Base-by-base conservation (phyloP, 495 filamentous ascomycete species). In the Trichocladium antarcticum region DNA sequence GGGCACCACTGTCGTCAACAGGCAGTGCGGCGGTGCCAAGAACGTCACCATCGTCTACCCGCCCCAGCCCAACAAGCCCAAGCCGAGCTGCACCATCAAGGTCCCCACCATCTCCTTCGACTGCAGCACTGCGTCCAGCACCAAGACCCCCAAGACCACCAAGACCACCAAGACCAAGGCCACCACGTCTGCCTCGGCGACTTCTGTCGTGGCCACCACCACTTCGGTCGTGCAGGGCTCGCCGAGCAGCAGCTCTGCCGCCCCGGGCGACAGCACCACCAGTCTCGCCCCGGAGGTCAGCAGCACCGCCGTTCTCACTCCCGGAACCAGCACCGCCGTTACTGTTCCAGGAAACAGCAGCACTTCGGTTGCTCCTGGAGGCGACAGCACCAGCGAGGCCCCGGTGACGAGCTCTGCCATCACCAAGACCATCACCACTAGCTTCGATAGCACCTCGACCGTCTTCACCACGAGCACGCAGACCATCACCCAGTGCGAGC, bases 21-120 rank as follows among this genome's bases (percentile, higher is more conserved):
- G 72, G 50, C 87, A 95, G 72, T 96, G 89, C 64, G 90, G 89
- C 75, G 89, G 89, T 68, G 89, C 89, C 49, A 84, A 74, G 59
- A 76, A 75, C 19, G 86, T 95, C 29, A 78, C 77, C 31, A 80
- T 94, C 60, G 74, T 85, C 63, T 79, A 87, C 57, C 84, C 84
- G 14, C 57, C 68, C 7, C 66, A 81, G 62, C 68, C 71, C 51
- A 62, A 70, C 37, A 58, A 68, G 57, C 62, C 64, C 5, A 78
- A 74, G 67, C 56, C 62, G 34, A 68, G 57, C 50, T 90, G 87
- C 69, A 74, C 74, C 45, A 74, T 95, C 57, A 79, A 79, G 51
- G 79, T 95, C 55, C 82, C 85, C 70, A 76, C 67, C 54, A 79
- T 95, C 59, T 78, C 74, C 57, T 96, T 93, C 61, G 78, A 89